A percentile compares a stretch with the other conserved stretches of the same genome.
phyloP scores from a whole-genome alignment of 768 basidiomycete genomes.

The Kwoniella bestiolae region DNA sequence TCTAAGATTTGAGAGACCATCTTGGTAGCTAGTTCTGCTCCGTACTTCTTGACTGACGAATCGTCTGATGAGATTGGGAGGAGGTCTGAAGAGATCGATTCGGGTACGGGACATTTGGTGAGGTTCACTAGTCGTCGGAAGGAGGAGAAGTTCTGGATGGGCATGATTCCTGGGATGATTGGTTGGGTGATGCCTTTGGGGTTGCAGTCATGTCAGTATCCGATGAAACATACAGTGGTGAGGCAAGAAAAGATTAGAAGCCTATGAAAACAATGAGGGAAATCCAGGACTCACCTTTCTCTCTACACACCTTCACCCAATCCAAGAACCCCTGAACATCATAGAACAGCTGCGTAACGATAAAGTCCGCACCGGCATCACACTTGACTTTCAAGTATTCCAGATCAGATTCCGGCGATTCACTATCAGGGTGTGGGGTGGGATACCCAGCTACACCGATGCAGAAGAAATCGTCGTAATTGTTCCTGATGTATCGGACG shows the following conservation, averaged over 20 bases:
- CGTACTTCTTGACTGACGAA: constrained; percentile 89
- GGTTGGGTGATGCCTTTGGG: constrained; percentile 79
- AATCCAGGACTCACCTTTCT: constrained; percentile 66
- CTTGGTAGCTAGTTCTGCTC: constrained; percentile 78
- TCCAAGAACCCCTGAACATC: constrained; percentile 82
- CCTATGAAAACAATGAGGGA: background rate
- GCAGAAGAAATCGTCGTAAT: constrained; percentile 84
- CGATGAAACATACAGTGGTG: background rate
- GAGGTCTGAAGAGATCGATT: constrained; percentile 67
- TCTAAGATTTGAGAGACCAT: constrained; percentile 72
- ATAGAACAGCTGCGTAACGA: constrained; percentile 96
- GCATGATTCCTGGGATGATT: constrained; percentile 95
- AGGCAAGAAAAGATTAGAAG: background rate
- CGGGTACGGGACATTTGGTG: constrained; percentile 78
- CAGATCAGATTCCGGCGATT: constrained; percentile 61
- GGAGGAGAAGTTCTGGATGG: constrained; percentile 93
- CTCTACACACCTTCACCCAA: constrained; percentile 76
- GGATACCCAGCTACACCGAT: constrained; percentile 97
- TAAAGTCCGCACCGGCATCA: constrained; percentile 92
- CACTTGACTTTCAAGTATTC: constrained; percentile 80
- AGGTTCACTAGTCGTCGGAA: constrained; percentile 89
- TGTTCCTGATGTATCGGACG: constrained; percentile 83
- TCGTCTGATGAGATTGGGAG: constrained; percentile 89
- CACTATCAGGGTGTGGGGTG: constrained; percentile 57
- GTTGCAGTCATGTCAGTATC: constrained; percentile 22